A percentile compares a stretch with the other conserved stretches of the same genome.
Evolutionary conservation across 2,329 filamentous ascomycete species (phyloP).

Genomic region (Bipolaris oryzae): DNA sequence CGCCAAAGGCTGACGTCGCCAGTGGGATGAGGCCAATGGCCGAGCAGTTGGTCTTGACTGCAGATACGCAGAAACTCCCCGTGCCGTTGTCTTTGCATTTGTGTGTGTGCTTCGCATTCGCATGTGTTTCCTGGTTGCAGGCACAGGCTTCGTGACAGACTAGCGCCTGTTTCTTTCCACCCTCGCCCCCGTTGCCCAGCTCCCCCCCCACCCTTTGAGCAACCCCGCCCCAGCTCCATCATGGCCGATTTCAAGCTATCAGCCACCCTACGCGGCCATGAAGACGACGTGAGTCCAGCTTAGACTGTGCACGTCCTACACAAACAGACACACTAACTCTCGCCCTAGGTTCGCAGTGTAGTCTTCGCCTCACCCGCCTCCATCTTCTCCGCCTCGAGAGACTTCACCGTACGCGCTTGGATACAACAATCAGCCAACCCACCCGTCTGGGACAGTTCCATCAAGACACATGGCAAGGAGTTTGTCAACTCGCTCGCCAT

Average conservation of each 20-base stretch:
- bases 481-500: constrained; percentile 89
- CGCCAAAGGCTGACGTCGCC: constrained; percentile 21
- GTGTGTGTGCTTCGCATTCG: constrained; percentile 12
- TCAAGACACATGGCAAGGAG: constrained; percentile 78
- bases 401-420: constrained; percentile 90
- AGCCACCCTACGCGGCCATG: constrained; percentile 84
- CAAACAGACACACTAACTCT: neutral
- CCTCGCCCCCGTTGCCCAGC: constrained; percentile 14
- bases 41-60: neutral
- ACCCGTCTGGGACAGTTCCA: constrained; percentile 75
- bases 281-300: constrained; percentile 75
- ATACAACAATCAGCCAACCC: constrained; percentile 69
- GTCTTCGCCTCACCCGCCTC: constrained; percentile 74
- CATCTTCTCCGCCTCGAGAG: constrained; percentile 85
- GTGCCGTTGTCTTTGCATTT: neutral
- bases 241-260: constrained; percentile 94
- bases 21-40: constrained; percentile 8
- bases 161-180: constrained; percentile 17
- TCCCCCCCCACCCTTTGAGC: constrained; percentile 17
- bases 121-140: constrained; percentile 1
- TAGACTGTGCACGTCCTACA: neutral
- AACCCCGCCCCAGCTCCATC: constrained; percentile 36
- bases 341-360: constrained; percentile 78
- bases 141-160: neutral
- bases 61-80: neutral